Evolutionary conservation across 495 filamentous ascomycete genomes (phyloP), one percentile per base, ranked within the genome.

Genomic region (Neurospora sp.): DNA sequence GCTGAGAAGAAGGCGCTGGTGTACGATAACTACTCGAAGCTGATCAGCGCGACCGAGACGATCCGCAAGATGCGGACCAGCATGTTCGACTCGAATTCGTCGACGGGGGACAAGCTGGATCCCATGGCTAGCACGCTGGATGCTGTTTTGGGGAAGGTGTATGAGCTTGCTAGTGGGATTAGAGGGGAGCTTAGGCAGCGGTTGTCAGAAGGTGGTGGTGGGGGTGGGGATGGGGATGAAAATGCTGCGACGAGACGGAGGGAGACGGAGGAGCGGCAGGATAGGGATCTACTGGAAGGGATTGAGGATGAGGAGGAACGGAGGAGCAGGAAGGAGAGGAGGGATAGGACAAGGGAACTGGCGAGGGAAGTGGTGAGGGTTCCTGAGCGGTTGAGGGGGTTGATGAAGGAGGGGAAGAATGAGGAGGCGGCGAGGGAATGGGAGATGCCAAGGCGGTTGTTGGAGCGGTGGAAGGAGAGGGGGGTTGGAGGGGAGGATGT

Each of bases 21-120:
- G 5, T 99, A 99, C 80, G 96, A 99, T 81, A 99, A 99, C 80
- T 99, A 98, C 81, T 93, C 90, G 75, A 98, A 98, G 84, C 84
- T 99, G 77, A 98, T 99, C 75, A 88, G 89, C 20, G 96, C 96
- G 18, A 98, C 96, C 16, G 94, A 97, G 80, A 98, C 95, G 14
- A 99, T 99, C 78, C 88, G 93, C 35, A 75, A 83, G 82, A 94
- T 94, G 92, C 82, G 91, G 44, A 83, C 85, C 23, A 91, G 89
- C 76, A 94, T 93, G 92, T 62, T 62, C 6, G 54, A 62, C 6
- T 35, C 54, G 54, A 62, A 62, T 14, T 7, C 27, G 54, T 16
- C 23, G 54, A 62, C 54, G 23, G 54, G 2, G 12, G 90, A 91
- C 73, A 90, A 89, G n/a, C 77, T 92, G 71, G 88, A 88, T 62